Conservation (phyloP, 129 eudicot species). For the Tagetes patula region DNA sequence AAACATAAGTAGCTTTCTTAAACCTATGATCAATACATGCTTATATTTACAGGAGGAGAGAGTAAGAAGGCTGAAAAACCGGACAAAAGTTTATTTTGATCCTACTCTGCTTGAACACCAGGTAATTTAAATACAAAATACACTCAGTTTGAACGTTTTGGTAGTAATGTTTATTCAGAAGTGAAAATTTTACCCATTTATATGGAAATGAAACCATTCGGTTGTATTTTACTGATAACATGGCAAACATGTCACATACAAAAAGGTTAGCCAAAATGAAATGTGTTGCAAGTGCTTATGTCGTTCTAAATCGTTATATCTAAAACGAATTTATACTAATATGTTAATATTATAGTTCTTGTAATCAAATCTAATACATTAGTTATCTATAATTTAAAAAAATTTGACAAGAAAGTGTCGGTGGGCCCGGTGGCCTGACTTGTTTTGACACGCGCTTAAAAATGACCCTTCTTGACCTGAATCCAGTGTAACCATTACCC, state of each 20-base stretch:
- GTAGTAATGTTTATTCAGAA: constrained; percentile 1
- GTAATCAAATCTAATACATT: constrained; percentile 1
- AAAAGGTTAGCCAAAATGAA: neutral
- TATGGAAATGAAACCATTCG: neutral
- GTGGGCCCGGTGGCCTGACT: constrained; percentile 3
- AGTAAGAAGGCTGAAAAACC: constrained; percentile 61
- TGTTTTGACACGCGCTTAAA: constrained; percentile 2
- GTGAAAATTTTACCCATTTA: neutral
- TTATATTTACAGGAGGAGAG: constrained; percentile 63
- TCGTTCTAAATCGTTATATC: neutral
- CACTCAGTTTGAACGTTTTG: neutral
- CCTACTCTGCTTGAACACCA: constrained; percentile 73
- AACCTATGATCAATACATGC: constrained; percentile 16
- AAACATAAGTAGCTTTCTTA: constrained; percentile 3
- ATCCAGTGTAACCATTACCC: constrained; percentile 3
- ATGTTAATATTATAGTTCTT: neutral
- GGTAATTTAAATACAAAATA: constrained; percentile 34
- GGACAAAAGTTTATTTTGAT: constrained; percentile 64
- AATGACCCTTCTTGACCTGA: neutral
- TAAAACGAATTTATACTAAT: constrained; percentile 3
- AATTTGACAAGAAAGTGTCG: neutral
- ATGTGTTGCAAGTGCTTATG: neutral
- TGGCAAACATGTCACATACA: neutral
- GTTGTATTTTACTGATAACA: constrained; percentile 2
- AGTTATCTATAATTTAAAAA: neutral